Evolutionary conservation across 2,329 filamentous ascomycete species (phyloP), one percentile per base, ranked within the genome.

Genomic region (Colletotrichum magnum): DNA sequence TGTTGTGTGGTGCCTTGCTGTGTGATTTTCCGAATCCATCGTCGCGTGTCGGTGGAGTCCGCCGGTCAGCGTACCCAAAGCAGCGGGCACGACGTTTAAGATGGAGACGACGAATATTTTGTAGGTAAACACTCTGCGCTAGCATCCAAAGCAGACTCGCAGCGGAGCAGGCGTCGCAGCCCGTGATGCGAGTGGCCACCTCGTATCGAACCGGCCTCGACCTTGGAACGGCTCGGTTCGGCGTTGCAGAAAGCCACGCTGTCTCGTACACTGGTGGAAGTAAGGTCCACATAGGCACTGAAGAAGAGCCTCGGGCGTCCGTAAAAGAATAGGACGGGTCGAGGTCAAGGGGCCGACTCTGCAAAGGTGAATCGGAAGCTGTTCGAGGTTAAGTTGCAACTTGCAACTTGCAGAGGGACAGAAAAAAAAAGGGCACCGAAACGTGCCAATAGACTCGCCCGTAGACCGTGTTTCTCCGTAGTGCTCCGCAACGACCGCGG

Each of bases 21-120:
- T 36, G 32, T 36, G 32, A 36, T 36, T 36, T 59, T 47, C 41
- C 45, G 48, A 48, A 45, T 50, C 48, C 41, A 41, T 64, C 60
- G 65, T 69, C 66, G 66, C 62, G 54, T 69, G 66, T 26, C 50
- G 18, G 66, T 69, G 66, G 66, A 50, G 66, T 26, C 66, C 48
- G 62, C 58, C 15, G 36, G 36, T 24, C 39, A 45, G 28, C 45
- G 24, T 66, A 54, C 32, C 32, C 32, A 36, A 36, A 36, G 32
- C 32, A 36, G 32, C 32, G 32, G 32, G 47, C 15, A 26, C 58
- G 26, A 21, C 47, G 60, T 41, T 68, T 68, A 18, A 36, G 54
- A 69, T 69, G 62, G 66, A 36, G 48, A 65, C 61, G 45, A 57
- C 51, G 56, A 36, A 57, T 66, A 59, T 47, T 52, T 66, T 59